phyloP scores from a whole-genome alignment of 768 basidiomycete species.

The Rhizopogon salebrosus region DNA sequence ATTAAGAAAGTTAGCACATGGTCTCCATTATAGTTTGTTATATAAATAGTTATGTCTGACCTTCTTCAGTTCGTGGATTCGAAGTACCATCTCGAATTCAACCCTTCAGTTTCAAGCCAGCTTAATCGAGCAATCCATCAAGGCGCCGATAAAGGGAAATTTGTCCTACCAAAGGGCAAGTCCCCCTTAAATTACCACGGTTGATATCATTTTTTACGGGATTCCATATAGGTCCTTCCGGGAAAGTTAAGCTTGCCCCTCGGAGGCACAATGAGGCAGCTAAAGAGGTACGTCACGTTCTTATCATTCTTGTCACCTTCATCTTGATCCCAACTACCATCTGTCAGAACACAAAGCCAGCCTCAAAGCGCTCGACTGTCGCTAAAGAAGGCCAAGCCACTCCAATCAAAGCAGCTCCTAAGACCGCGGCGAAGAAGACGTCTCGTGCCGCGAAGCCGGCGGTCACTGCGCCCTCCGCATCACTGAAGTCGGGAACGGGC shows the following conservation, averaged over 20 bases:
- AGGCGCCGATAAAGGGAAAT: constrained; percentile 46
- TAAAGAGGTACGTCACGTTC: constrained; percentile 9
- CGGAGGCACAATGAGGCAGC: constrained; percentile 2
- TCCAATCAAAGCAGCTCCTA: background rate
- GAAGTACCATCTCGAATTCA: constrained; percentile 46
- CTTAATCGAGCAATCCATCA: constrained; percentile 51
- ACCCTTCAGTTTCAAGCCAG: constrained; percentile 37
- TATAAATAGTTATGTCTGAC: background rate
- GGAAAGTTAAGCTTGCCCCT: constrained; percentile 23
- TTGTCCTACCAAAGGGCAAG: constrained; percentile 53
- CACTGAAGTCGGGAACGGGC: constrained; percentile 1
- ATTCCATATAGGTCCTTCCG: constrained; percentile 16
- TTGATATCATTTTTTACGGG: background rate
- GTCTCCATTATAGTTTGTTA: background rate
- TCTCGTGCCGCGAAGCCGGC: background rate
- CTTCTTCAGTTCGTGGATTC: constrained; percentile 45
- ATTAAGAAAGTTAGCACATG: constrained; percentile 74
- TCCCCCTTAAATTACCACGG: background rate
- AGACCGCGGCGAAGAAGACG: constrained; percentile 2
- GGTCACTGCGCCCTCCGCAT: background rate
- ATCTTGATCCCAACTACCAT: background rate
- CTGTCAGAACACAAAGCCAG: constrained; percentile 12
- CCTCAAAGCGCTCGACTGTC: background rate
- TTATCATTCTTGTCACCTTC: background rate
- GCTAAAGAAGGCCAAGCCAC: background rate